Base-by-base conservation (phyloP, 2,329 filamentous ascomycete species). In the Penicillium palitans region DNA sequence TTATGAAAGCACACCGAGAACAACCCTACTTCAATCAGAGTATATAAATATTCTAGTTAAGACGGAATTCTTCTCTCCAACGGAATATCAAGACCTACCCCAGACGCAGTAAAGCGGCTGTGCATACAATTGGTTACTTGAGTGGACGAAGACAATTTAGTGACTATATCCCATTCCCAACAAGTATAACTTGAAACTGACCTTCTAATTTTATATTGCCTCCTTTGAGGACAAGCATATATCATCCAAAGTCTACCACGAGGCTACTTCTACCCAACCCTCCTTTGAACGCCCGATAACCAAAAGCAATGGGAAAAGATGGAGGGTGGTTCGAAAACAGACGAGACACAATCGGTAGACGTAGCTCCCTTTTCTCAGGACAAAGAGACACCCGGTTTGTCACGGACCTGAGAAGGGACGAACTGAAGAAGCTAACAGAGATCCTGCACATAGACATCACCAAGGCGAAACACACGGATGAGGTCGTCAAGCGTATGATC, bases 401-500 rank as follows among this genome's bases (percentile, higher is more conserved):
- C 24, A 52, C 42, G 15, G 64, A 70, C 25, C 56, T 73, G 37
- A 61, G 54, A 13, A 59, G 56, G 13, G 27, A 39, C 7, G 61
- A 72, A 19, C 10, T 70, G 39, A 62, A 49, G 48, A 51, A 59
- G 53, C 62, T 72, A 57, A 71, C 67, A 19, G 46, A 57, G 17
- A 52, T 66, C 9, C 55, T 72, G 19, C 62, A 61, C 49, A 55
- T 68, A 66, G 65, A 66, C 29, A 65, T 61, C 21, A 59, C 51
- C 17, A 37, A 19, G 15, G 35, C 46, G 1, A 65, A 41, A 58
- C n/a, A n/a, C 27, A 46, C 40, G 5, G 50, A 44, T 2, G 57
- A 64, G 4, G 49, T 52, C 6, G 59, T 57, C 8, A 62, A 58
- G 40, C 19, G 44, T 5, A 27, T 66, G 13, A 58, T 69, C 10